Base-by-base conservation (phyloP, 257 asterid species). In the Penstemon newberryi region DNA sequence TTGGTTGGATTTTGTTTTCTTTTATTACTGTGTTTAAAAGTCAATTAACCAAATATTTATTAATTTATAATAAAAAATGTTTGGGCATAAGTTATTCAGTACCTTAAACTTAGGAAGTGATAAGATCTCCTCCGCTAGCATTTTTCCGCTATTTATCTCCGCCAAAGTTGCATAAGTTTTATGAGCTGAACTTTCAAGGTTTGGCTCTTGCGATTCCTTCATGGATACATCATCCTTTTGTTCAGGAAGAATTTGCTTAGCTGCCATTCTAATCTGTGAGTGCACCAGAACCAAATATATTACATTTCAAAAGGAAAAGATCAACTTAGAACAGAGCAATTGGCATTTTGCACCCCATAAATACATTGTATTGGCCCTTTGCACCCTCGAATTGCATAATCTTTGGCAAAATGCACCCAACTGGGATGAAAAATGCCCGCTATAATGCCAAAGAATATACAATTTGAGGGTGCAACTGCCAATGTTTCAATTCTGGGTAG, bases 71-170 rank as follows among this genome's bases (percentile, higher is more conserved):
- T 7, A 43, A 43, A 43, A 9, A 13, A 49, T 25, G 33, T 58
- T 50, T 60, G 58, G 56, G 60, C 8, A 33, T 52, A 71, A 62
- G 52, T 13, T 38, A 38, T 37, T 45, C 60, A 7, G 60, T 81
- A 90, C 97, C 98, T 93, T 90, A 74, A 93, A 93, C 87, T 79
- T 89, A 60, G 99, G 95, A 74, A 84, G 92, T 5, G 99, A 93
- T 59, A 93, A 78, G 63, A 93, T 89, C 70, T 90, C 99, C 81
- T 88, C 99, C 3, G 95, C 97, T 43, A 95, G 97, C 80, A 88
- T 69, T 77, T 79, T 93, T 63, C 96, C 95, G n/a, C 73, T 75
- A 67, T 82, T 77, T 64, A 90, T 71, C 70, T 90, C 90, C 80
- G 85, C 96, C 42, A 75, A 63, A 70, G 96, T 87, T 63, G 89